Base-by-base conservation (phyloP, 148 eudicot genomes). In the Mesembryanthemum crystallinum region DNA sequence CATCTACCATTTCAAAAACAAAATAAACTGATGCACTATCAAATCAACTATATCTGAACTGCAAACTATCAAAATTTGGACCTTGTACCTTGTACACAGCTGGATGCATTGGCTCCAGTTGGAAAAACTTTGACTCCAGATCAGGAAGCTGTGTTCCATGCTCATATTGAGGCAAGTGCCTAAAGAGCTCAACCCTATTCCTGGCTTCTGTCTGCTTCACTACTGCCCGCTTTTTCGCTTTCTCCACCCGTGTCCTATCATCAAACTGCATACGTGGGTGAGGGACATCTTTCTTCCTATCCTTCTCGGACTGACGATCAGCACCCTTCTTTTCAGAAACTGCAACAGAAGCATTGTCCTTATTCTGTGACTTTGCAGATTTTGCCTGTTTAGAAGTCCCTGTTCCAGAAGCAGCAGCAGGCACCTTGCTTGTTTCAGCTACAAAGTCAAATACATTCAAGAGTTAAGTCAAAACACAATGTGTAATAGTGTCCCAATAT, bases 201-300 rank as follows among this genome's bases (percentile, higher is more conserved):
- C 89, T 89, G 42, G 89, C 93, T 86, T 96, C 99, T 62, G 90
- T 89, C 84, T 91, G 97, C 73, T 88, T 91, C 25, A 96, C 98
- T 8, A 96, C 90, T 24, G 93, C 90, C 64, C 95, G 85, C 81
- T 92, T 96, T 82, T 96, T 96, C 12, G 98, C 98, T 84, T 96
- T 96, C 78, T 92, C 99, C 78, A 96, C 98, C 52, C 93, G 88
- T 30, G 78, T 88, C 82, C 83, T 79, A 74, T 96, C 99, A 85
- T 92, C 99, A 84, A 92, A 96, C 77, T 96, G 99, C 98, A 96
- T 85, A 29, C 99, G 97, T 52, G 98, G 98, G 72, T 92, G 98
- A 70, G 97, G 97, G 57, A 87, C 92, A 82, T 96, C 99, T 82
- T 96, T 96, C 88, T 96, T 92, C 87, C 97, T 89, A 70, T 92